A percentile compares a stretch with the other conserved stretches of the same genome.
Evolutionary conservation across 164 flowering plant species (phyloP).

Genomic region (Kingdonia uniflora): DNA sequence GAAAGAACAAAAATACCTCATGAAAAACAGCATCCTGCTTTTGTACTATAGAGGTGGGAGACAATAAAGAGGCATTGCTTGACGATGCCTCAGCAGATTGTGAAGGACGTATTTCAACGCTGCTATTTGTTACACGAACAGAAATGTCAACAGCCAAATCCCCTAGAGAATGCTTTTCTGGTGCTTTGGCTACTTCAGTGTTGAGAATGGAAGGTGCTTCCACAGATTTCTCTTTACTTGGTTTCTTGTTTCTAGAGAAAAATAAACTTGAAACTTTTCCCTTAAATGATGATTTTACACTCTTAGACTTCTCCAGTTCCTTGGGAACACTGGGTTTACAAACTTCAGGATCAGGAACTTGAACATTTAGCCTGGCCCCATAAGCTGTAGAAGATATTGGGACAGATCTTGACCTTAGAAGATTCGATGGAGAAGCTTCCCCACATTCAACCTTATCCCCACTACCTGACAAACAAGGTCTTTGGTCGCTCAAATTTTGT

Average conservation of each 20-base stretch:
- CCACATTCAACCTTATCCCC: constrained; percentile 19
- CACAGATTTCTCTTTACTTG: constrained; percentile 41
- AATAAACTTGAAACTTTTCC: constrained; percentile 83
- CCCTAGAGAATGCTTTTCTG: constrained; percentile 11
- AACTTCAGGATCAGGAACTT: constrained; percentile 25
- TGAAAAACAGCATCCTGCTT: constrained; percentile 16
- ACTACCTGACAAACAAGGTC: constrained; percentile 21
- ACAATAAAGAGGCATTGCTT: constrained; percentile 11
- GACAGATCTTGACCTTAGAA: constrained; percentile 80
- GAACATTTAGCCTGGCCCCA: constrained; percentile 35
- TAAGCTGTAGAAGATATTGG: constrained; percentile 54
- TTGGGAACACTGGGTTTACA: constrained; percentile 24
- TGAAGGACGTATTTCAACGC: constrained; percentile 18
- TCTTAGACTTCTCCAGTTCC: constrained; percentile 43
- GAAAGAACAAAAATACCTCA: constrained; percentile 27
- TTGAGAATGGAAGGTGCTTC: constrained; percentile 13
- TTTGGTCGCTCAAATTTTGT: constrained; percentile 28
- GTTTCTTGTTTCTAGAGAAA: constrained; percentile 68
- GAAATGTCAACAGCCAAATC: constrained; percentile 14
- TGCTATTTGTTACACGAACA: constrained; percentile 13
- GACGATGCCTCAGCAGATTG: constrained; percentile 12
- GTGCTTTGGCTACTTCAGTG: constrained; percentile 15
- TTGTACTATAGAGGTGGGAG: constrained; percentile 15
- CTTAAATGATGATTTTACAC: constrained; percentile 49
- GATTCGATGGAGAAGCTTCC: constrained; percentile 41